These are phyloP conservation scores for Euptelea pleiosperma DNA, from an alignment of 164 flowering plant species.

Conservation along the genomic window DNA sequence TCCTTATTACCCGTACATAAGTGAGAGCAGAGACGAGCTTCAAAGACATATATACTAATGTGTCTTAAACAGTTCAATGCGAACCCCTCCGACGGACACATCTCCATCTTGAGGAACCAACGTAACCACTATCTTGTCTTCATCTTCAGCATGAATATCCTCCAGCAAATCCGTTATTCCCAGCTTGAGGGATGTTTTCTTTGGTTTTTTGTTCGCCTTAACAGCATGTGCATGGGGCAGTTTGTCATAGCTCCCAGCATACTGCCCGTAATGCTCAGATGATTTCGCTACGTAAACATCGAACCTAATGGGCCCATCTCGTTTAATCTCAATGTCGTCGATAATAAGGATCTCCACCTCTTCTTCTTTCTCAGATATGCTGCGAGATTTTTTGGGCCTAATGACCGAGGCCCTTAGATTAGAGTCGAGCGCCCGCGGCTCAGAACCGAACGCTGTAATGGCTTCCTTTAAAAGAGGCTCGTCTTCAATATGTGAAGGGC, in stretches of 20 bases:
- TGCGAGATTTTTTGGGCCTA: conserved; percentile 2
- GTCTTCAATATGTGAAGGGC: too few relatives aligned
- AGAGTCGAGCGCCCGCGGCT: conserved; percentile 16
- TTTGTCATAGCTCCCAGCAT: background rate
- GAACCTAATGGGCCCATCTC: background rate
- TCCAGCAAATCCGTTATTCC: conserved; percentile 5
- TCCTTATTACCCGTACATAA: too few relatives aligned
- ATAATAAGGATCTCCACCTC: conserved; percentile 4
- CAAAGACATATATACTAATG: too few relatives aligned
- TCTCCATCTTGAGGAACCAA: conserved; percentile 1
- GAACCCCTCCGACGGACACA: conserved; percentile 3
- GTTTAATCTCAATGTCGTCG: background rate
- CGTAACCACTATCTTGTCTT: background rate
- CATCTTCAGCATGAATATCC: background rate
- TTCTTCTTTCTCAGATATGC: conserved; percentile 1
- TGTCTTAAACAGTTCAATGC: conserved; percentile 4
- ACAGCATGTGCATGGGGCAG: conserved; percentile 6
- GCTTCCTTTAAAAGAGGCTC: too few relatives aligned
- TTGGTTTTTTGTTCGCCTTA: background rate
- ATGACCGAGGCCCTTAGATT: background rate
- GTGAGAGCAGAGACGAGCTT: too few relatives aligned
- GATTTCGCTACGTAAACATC: conserved; percentile 3
- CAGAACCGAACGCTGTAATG: too few relatives aligned
- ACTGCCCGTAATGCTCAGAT: background rate
- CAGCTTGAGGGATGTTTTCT: background rate